phyloP scores from a whole-genome alignment of 2,329 filamentous ascomycete species.

The Aspergillus puulaauensis region DNA sequence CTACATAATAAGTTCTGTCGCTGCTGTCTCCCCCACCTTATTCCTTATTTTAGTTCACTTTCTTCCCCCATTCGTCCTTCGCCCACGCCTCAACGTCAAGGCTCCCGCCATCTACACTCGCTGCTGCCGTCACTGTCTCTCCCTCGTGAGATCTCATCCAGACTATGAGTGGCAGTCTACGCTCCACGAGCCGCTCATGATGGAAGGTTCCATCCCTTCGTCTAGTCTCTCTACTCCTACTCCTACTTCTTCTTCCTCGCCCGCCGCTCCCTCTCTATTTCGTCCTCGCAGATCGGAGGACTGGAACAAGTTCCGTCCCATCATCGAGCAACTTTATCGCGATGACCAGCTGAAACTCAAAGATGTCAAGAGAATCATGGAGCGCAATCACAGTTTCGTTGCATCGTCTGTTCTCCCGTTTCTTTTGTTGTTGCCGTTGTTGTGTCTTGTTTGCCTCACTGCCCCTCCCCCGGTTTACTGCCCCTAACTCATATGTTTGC shows the following conservation, averaged over 20 bases:
- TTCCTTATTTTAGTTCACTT: background rate
- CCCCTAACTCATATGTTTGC: background rate
- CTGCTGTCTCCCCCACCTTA: background rate
- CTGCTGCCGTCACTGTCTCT: background rate
- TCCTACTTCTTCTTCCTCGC: conserved; percentile 15
- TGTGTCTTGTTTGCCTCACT: conserved; percentile 9
- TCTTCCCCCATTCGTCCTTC: background rate
- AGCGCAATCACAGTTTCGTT: conserved; percentile 35
- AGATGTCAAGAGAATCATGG: conserved; percentile 39
- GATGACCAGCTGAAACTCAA: conserved; percentile 35
- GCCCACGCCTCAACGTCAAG: conserved; percentile 1
- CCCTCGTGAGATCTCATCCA: conserved; percentile 1
- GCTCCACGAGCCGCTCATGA: conserved; percentile 17
- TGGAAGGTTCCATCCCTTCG: conserved; percentile 26
- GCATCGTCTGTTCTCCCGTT: conserved; percentile 30
- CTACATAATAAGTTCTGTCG: conserved; percentile 3
- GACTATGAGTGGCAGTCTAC: conserved; percentile 20
- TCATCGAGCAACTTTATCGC: conserved; percentile 37
- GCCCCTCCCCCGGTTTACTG: conserved; percentile 1
- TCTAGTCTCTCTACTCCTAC: conserved; percentile 17
- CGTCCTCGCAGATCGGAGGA: conserved; percentile 38
- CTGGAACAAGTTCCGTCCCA: conserved; percentile 36
- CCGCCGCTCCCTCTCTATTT: conserved; percentile 23
- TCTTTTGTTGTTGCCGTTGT: conserved; percentile 4
- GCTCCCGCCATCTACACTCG: background rate